These are phyloP conservation scores for Entrophospora sp. DNA, from an alignment of 192 early-diverging fungal species.

Conservation along the genomic window DNA sequence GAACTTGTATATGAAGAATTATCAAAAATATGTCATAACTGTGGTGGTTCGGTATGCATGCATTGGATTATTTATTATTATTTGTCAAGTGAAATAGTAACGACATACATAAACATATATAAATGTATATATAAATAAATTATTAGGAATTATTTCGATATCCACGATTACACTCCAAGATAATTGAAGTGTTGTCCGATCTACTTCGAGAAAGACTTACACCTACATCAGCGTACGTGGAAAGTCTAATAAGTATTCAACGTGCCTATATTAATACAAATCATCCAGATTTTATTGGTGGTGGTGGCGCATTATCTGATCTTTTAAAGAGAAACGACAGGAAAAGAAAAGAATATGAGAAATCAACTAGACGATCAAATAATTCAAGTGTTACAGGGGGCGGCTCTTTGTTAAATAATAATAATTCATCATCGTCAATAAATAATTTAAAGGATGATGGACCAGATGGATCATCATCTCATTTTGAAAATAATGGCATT, in stretches of 20 bases:
- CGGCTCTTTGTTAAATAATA: not conserved
- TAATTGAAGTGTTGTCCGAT: slow-evolving; percentile 71
- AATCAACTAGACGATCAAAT: slow-evolving; percentile 19
- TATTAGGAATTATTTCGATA: slow-evolving; percentile 61
- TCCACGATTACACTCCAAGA: slow-evolving; percentile 62
- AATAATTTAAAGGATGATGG: too few species aligned
- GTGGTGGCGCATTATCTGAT: slow-evolving; percentile 61
- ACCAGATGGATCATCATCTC: too few species aligned
- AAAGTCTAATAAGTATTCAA: slow-evolving; percentile 73
- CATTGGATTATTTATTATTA: too few species aligned
- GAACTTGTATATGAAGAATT: slow-evolving; percentile 78
- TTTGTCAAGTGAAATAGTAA: too few species aligned
- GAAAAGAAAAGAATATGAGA: slow-evolving; percentile 45
- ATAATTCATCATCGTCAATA: too few species aligned
- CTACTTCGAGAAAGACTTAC: slow-evolving; percentile 63
- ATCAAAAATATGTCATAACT: slow-evolving; percentile 69
- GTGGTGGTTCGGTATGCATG: slow-evolving; percentile 61
- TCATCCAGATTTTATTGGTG: slow-evolving; percentile 79
- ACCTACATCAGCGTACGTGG: slow-evolving; percentile 66
- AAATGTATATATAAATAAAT: not conserved
- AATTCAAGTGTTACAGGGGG: not conserved
- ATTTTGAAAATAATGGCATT: not conserved
- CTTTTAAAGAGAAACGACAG: slow-evolving; percentile 59
- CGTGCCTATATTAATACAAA: slow-evolving; percentile 80
- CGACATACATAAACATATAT: not conserved